Evolutionary conservation across 768 basidiomycete genomes (phyloP).

Genomic region (Boletus rubropictus): DNA sequence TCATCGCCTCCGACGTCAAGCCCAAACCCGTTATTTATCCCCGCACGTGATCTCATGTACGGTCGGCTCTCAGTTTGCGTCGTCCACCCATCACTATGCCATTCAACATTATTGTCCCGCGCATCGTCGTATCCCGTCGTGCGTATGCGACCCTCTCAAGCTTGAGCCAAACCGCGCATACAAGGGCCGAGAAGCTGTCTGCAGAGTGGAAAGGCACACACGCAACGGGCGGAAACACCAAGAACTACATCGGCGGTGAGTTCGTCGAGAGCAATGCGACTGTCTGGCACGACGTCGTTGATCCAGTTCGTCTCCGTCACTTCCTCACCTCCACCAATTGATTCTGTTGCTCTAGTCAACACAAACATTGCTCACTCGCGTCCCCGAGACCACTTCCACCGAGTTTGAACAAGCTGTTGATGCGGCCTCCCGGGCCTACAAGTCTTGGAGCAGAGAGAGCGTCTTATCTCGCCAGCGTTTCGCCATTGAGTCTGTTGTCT

Average conservation of each 20-base stretch:
- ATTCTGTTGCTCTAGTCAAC: slow-evolving; percentile 54
- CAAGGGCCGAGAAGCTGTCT: slow-evolving; percentile 65
- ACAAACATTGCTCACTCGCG: slow-evolving; percentile 81
- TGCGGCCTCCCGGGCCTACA: slow-evolving; percentile 80
- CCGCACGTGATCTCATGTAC: slow-evolving; percentile 13
- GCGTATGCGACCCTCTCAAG: slow-evolving; percentile 46
- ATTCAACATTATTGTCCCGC: background rate
- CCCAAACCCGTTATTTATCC: background rate
- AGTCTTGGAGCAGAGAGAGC: slow-evolving; percentile 83
- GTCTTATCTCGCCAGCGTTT: slow-evolving; percentile 84
- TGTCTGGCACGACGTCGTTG: slow-evolving; percentile 81
- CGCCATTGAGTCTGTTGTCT: slow-evolving; percentile 70
- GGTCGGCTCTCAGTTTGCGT: slow-evolving; percentile 2
- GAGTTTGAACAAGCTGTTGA: slow-evolving; percentile 84
- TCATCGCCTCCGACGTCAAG: slow-evolving; percentile 5
- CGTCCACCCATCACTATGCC: slow-evolving; percentile 19
- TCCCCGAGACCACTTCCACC: slow-evolving; percentile 77
- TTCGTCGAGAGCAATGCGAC: slow-evolving; percentile 76
- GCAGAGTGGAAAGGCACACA: slow-evolving; percentile 83
- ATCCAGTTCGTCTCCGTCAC: slow-evolving; percentile 59
- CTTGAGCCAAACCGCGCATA: slow-evolving; percentile 49
- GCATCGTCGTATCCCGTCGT: slow-evolving; percentile 14
- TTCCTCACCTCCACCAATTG: background rate
- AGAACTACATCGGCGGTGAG: slow-evolving; percentile 88
- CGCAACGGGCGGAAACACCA: slow-evolving; percentile 79